Conservation (phyloP, 176 grass and related monocot genomes). For the Miscanthus lutarioriparius region DNA sequence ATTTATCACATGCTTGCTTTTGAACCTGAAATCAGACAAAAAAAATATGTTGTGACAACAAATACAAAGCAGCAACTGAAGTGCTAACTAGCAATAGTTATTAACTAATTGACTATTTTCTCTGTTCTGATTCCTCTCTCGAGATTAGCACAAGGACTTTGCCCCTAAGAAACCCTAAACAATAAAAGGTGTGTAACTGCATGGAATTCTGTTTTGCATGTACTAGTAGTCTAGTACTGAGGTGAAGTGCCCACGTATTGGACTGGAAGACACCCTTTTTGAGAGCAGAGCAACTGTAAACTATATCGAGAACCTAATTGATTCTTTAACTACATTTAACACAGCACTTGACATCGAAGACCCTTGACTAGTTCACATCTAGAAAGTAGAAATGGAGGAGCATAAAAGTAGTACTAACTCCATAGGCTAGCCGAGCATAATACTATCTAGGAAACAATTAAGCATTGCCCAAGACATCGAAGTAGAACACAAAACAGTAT, state of each 20-base stretch:
- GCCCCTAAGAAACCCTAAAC: neutral
- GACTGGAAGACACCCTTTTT: neutral
- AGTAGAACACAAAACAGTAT: neutral
- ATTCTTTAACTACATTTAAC: neutral
- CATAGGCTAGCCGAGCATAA: neutral
- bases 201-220: neutral
- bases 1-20: slow-evolving; percentile 96
- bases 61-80: neutral
- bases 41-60: neutral
- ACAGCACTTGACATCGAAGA: neutral
- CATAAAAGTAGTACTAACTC: neutral
- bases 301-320: neutral
- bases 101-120: neutral
- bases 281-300: neutral
- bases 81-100: neutral
- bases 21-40: slow-evolving; percentile 63
- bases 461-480: neutral
- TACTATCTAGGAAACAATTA: neutral
- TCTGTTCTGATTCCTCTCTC: neutral
- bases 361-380: neutral
- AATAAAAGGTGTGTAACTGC: neutral
- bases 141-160: neutral
- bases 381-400: neutral
- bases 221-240: neutral
- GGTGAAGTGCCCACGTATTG: neutral